Evolutionary conservation across 1,139 yeast genomes (phyloP).

Genomic region (Candida anutae): DNA sequence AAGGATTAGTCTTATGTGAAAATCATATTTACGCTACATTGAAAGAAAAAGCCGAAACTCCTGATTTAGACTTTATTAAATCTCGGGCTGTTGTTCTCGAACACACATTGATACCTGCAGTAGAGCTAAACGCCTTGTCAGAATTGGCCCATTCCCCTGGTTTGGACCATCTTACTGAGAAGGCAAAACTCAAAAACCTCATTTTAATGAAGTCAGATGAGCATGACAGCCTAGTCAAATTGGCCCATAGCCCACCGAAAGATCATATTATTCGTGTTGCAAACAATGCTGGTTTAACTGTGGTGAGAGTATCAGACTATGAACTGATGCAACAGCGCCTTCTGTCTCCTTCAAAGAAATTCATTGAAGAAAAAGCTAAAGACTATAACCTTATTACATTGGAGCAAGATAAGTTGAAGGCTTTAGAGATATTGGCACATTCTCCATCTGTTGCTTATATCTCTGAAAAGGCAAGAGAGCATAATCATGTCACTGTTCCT

Average conservation of each 20-base stretch:
- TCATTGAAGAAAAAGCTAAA: conserved; percentile 8
- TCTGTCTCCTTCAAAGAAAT: conserved; percentile 8
- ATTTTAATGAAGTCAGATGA: conserved; percentile 9
- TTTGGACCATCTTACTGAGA: conserved; percentile 15
- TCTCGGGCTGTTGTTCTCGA: conserved; percentile 5
- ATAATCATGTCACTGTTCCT: conserved; percentile 3
- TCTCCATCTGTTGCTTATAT: conserved; percentile 15
- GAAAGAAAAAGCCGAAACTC: conserved; percentile 6
- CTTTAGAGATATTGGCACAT: conserved; percentile 5
- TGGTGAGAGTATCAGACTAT: conserved; percentile 10
- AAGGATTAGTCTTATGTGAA: conserved; percentile 13
- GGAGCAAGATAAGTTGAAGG: conserved; percentile 4
- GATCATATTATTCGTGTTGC: conserved; percentile 6
- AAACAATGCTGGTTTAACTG: conserved; percentile 4
- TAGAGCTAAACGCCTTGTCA: conserved; percentile 6
- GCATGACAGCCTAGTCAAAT: conserved; percentile 8
- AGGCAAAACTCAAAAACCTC: conserved; percentile 7
- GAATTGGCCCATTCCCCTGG: conserved; percentile 17
- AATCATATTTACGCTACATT: conserved; percentile 12
- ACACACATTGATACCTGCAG: conserved; percentile 10
- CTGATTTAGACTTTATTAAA: conserved; percentile 6
- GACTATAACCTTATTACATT: conserved; percentile 4
- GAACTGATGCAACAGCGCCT: conserved; percentile 6
- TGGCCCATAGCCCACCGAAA: conserved; percentile 7
- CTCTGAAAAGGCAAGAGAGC: conserved; percentile 8